Evolutionary conservation across 2,329 filamentous ascomycete species (phyloP).

Genomic region (Aspergillus tanneri): DNA sequence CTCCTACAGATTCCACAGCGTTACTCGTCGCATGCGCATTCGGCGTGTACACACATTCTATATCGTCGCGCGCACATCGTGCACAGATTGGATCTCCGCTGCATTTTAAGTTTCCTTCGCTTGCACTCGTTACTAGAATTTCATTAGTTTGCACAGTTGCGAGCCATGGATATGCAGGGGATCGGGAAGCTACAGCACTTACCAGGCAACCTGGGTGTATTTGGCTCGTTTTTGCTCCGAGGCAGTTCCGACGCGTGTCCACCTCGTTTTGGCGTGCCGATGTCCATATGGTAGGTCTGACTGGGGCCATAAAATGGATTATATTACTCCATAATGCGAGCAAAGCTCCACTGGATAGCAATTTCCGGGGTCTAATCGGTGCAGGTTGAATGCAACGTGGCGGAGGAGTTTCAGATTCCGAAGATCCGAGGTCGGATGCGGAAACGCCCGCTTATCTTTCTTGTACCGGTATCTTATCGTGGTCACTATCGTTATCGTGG

Average conservation of each 20-base stretch:
- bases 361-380: too few relatives aligned
- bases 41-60: slow-evolving; percentile 64
- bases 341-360: too few relatives aligned
- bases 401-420: too few relatives aligned
- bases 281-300: too few relatives aligned
- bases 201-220: slow-evolving; percentile 40
- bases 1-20: slow-evolving; percentile 1
- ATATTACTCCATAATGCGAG: too few relatives aligned
- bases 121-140: slow-evolving; percentile 66
- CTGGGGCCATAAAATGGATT: too few relatives aligned
- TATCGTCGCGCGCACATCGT: slow-evolving; percentile 61
- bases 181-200: slow-evolving; percentile 6
- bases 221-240: slow-evolving; percentile 34
- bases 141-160: background rate
- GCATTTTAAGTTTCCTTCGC: slow-evolving; percentile 72
- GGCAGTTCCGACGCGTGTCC: slow-evolving; percentile 19
- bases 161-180: background rate
- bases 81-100: slow-evolving; percentile 68
- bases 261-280: background rate
- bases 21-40: slow-evolving; percentile 51
- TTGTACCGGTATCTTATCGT: too few relatives aligned
- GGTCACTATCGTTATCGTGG: too few relatives aligned
- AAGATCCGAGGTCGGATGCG: too few relatives aligned
- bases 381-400: too few relatives aligned
- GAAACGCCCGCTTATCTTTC: too few relatives aligned